Base-by-base conservation (phyloP, 2,329 filamentous ascomycete species). In the Simplicillium sp. region DNA sequence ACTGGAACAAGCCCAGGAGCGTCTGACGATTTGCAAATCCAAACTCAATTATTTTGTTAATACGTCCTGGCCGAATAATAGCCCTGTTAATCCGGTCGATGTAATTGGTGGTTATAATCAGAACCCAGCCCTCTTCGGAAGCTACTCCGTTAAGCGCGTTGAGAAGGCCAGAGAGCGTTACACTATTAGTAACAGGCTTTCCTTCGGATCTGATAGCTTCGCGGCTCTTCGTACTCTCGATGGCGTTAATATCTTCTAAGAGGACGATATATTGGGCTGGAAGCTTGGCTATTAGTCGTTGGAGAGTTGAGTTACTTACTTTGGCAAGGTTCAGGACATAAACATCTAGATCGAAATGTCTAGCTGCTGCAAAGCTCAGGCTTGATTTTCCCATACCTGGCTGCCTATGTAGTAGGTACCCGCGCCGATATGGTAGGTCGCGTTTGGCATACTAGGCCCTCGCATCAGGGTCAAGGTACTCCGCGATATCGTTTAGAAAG, bases 71-170 rank as follows among this genome's bases (percentile, higher is more conserved):
- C 1, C 82, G 68, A 9, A 83, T 66, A 0, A 87, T 64, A 0
- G 80, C 81, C 2, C 67, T 60, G 50, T 86, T 80, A 0, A 86
- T 70, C 39, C 74, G 70, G 38, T 84, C 77, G 0, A 73, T 71
- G 38, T 73, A 69, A 50, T 86, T 87, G 20, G 80, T 82, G 0
- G 81, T 87, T 80, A 87, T 86, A 54, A 87, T 74, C 14, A 87
- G 68, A 18, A 86, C 78, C 13, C 80, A 71, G 2, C 82, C 82
- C 60, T 87, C 82, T 39, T 77, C 74, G 0, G 77, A 78, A 0
- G 79, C 80, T 0, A 84, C 79, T 3, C 82, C 82, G 47, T 87
- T 82, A 9, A 87, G 71, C 8, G 80, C 76, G 45, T 86, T 87
- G 18, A 87, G 63, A 0, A 87, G 61, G 0, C 77, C 80, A 0